phyloP scores from a whole-genome alignment of 306 rosid genomes.

The Medicago lupulina region DNA sequence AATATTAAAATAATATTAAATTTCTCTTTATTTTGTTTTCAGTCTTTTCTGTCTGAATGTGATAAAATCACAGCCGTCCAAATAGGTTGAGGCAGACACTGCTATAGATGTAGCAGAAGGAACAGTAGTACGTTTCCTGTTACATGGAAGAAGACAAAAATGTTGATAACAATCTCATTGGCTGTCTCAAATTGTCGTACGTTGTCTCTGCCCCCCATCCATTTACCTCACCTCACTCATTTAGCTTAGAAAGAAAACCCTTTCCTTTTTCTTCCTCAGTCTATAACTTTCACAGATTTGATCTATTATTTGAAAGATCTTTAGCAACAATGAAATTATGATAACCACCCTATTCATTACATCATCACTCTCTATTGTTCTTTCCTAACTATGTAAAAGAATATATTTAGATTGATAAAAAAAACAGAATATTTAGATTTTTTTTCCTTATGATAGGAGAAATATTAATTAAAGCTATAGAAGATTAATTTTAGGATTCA shows the following conservation, averaged over 20 bases:
- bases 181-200: slow-evolving; percentile 62
- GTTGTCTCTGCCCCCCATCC: slow-evolving; percentile 46
- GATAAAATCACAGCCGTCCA: slow-evolving; percentile 60
- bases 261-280: slow-evolving; percentile 43
- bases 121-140: slow-evolving; percentile 31
- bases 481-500: slow-evolving; percentile 41
- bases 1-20: no score
- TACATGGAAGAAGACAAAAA: slow-evolving; percentile 45
- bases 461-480: slow-evolving; percentile 5
- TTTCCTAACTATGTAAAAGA: slow-evolving; percentile 39
- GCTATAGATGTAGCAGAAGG: slow-evolving; percentile 33
- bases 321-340: slow-evolving; percentile 44
- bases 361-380: slow-evolving; percentile 43
- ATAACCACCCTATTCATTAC: slow-evolving; percentile 51
- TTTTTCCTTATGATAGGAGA: slow-evolving; percentile 30
- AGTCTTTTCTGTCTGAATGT: slow-evolving; percentile 46
- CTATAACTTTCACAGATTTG: slow-evolving; percentile 54
- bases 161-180: slow-evolving; percentile 66
- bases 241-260: slow-evolving; percentile 26
- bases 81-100: slow-evolving; percentile 39
- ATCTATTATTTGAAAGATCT: slow-evolving; percentile 48
- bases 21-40: background rate
- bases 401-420: no score
- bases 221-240: slow-evolving; percentile 32
- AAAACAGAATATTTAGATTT: background rate